These are phyloP conservation scores for Phellinidium pouzarii DNA, from an alignment of 1,284 basidiomycete species.

Conservation along the genomic window DNA sequence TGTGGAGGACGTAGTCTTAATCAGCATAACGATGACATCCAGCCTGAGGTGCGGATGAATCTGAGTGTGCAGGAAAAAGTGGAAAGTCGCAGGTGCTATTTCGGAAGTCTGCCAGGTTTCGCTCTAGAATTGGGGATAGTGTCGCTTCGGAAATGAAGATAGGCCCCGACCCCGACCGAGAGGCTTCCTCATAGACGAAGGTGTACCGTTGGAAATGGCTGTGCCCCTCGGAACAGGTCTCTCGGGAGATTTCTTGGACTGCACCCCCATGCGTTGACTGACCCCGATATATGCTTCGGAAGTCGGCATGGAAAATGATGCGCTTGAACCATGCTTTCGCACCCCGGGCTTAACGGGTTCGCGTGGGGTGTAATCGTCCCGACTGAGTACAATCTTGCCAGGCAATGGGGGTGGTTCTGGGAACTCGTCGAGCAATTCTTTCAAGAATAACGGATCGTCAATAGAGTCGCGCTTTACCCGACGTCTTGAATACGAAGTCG, in stretches of 20 bases:
- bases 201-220: background rate
- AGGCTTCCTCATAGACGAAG: background rate
- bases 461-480: constrained; percentile 4
- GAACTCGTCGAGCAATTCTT: constrained; percentile 7
- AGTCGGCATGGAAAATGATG: constrained; percentile 8
- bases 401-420: constrained; percentile 10
- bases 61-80: background rate
- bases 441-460: constrained; percentile 9
- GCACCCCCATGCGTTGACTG: background rate
- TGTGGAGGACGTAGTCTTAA: constrained; percentile 7
- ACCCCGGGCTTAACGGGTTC: constrained; percentile 5
- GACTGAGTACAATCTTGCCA: background rate
- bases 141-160: background rate
- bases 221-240: background rate
- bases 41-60: background rate
- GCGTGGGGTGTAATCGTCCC: constrained; percentile 1
- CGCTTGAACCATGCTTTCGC: constrained; percentile 6
- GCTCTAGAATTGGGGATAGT: background rate
- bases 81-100: background rate
- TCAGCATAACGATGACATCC: constrained; percentile 6
- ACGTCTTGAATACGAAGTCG: constrained; percentile 2
- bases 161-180: background rate
- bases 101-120: background rate
- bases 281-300: background rate
- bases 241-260: constrained; percentile 3